Evolutionary conservation across 345 rosid species (phyloP), one percentile per base, ranked within the genome.

Genomic region (Eucalyptus urophylla): DNA sequence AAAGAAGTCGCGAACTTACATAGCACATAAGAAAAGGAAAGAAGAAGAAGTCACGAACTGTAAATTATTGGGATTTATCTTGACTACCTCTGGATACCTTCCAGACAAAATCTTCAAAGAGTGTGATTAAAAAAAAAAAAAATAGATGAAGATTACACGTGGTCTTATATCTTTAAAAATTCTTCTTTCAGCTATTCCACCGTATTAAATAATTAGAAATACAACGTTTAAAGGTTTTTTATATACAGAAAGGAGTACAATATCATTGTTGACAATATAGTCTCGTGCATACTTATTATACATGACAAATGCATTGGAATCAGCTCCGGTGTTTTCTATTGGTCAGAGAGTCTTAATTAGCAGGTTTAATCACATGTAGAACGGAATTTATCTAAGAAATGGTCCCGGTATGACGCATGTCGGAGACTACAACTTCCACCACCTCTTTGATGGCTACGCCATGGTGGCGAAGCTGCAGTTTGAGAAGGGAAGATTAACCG

Each of bases 371-470:
- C 92, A 19, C 43, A 92, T 94, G 96, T 95, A 97, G 99, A 96
- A 91, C 58, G 99, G 99, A 87, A 97, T 97, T 91, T 97, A 97
- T 93, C 93, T 97, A 31, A 94, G 99, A 87, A 97, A 97, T 67
- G 99, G 99, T 40, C 99, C 98, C 1, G 98, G 98, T 94, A 81
- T 97, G 99, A 53, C 24, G 99, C 93, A 97, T 92, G 90, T 97
- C 85, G 97, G 92, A 22, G 93, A 94, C 88, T 93, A 97, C 93
- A 92, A 95, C 88, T 97, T 96, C 95, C 96, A 98, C 14, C 99
- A 96, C 92, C 98, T 97, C 86, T 97, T 97, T 88, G 99, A 97
- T 90, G 99, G 99, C 88, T 97, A 97, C 89, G 97, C 98, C 54
- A 95, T 94, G 22, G 86, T 97, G 50, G 98, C 92, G 45, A 95